Percentiles rank a stretch among this genome's conserved stretches.
These are phyloP conservation scores for Leccinum uliginosum DNA, from an alignment of 768 basidiomycete species.

Conservation along the genomic window DNA sequence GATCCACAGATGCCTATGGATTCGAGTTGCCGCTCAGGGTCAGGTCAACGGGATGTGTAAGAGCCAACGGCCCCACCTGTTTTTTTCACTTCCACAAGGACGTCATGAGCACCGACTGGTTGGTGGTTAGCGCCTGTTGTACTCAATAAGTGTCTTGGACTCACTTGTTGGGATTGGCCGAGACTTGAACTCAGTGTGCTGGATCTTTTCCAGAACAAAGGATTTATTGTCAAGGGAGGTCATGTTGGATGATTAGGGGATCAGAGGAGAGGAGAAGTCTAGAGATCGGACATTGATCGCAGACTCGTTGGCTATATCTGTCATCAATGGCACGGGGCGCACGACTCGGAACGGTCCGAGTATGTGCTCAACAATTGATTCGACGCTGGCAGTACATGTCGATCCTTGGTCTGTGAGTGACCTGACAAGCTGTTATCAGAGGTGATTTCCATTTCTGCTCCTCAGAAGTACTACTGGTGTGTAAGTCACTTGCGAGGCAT, in stretches of 20 bases:
- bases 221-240: conserved; percentile 60
- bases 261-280: neutral
- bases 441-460: neutral
- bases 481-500: neutral
- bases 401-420: neutral
- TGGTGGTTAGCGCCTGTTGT: conserved; percentile 5
- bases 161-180: conserved; percentile 70
- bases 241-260: conserved; percentile 37
- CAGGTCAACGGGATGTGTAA: conserved; percentile 3
- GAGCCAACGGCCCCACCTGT: conserved; percentile 54
- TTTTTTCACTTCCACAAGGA: conserved; percentile 87
- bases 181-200: conserved; percentile 67
- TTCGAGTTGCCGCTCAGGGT: conserved; percentile 4
- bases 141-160: conserved; percentile 13
- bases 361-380: neutral
- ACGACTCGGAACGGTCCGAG: conserved; percentile 2
- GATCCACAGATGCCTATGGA: conserved; percentile 82
- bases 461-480: neutral
- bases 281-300: neutral
- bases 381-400: neutral
- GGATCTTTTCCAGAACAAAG: conserved; percentile 67
- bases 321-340: neutral
- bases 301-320: neutral
- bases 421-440: neutral
- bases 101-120: conserved; percentile 67